Evolutionary conservation across 176 grass and related monocot genomes (phyloP), one percentile per base, ranked within the genome.

Genomic region (Lolium rigidum): DNA sequence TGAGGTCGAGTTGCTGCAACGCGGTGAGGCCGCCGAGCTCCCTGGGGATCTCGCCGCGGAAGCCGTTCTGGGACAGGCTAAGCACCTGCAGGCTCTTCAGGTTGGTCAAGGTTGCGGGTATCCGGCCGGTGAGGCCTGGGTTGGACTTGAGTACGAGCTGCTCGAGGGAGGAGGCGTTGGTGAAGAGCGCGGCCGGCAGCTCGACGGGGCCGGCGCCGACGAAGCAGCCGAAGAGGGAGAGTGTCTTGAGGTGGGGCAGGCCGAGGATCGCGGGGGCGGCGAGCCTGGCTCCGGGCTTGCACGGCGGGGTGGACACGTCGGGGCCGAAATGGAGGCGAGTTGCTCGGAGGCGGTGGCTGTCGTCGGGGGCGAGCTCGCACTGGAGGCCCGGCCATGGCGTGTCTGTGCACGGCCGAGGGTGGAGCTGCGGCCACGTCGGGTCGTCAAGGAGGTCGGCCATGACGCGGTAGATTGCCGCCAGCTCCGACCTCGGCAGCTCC

Each of bases 71-170:
- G 7, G 92, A 94, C 31, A 97, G 84, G 89, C 88, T 91, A 26
- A 97, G 92, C 55, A 94, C 90, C 16, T 92, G 88, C 9, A 97
- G 69, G 67, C 78, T 76, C 9, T 39, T 60, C 13, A 94, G 39
- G 17, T 48, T 24, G 59, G 79, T 57, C 76, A 97, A 3, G 66
- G 86, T 89, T 0, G 86, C 69, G 4, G 95, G 92, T 5, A 97
- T 87, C 31, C 55, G 35, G 44, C 92, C 90, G 25, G 65, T 82
- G 11, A 97, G 85, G 2, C 92, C 90, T 1, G 88, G 71, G 83
- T 97, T 97, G 56, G 90, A 94, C 80, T 88, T 94, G 83, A 97
- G 52, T 24, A 94, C 90, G 77, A 97, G 46, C 88, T 97, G 88
- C 86, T 97, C 86, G n/a, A 94, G 83, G 13, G 87, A 74, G 10